A percentile compares a stretch with the other conserved stretches of the same genome.
These are phyloP conservation scores for Trichoderma oligosporum DNA, from an alignment of 2,329 filamentous ascomycete genomes.

Conservation along the genomic window DNA sequence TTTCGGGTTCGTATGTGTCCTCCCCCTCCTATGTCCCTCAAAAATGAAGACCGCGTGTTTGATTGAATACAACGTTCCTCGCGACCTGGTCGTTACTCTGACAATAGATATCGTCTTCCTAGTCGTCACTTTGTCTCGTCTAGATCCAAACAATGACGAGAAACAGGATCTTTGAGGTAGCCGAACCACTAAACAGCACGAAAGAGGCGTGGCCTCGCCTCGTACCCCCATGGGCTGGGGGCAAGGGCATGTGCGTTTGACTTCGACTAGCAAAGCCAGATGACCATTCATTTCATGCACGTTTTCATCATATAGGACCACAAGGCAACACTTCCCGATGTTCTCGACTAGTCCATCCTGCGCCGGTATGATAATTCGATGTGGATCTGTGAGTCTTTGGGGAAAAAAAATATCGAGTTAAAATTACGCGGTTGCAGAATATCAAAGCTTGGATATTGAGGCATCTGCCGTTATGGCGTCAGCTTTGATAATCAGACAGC, in stretches of 20 bases:
- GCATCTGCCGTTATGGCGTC: neutral
- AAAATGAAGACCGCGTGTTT: neutral
- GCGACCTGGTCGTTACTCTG: neutral
- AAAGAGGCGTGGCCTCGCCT: conserved; percentile 12
- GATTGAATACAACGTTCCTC: neutral
- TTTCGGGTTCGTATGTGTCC: neutral
- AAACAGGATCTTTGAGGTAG: neutral
- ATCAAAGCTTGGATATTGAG: neutral
- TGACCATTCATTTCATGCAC: conserved; percentile 17
- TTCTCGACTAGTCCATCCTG: conserved; percentile 15
- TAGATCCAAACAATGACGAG: neutral
- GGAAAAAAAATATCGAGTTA: neutral
- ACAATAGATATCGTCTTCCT: neutral
- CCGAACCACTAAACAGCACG: neutral
- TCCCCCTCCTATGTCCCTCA: neutral
- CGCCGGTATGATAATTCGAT: neutral
- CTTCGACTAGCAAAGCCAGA: conserved; percentile 19
- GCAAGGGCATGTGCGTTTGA: conserved; percentile 14
- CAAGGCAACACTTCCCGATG: conserved; percentile 12
- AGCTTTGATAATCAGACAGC: neutral
- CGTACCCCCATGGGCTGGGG: conserved; percentile 7
- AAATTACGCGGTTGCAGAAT: neutral
- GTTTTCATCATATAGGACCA: conserved; percentile 15
- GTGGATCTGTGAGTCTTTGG: conserved; percentile 4
- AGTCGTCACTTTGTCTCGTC: neutral